Evolutionary conservation across 1,284 basidiomycete species (phyloP).

Genomic region (Sporisorium iseilematis-ciliati): DNA sequence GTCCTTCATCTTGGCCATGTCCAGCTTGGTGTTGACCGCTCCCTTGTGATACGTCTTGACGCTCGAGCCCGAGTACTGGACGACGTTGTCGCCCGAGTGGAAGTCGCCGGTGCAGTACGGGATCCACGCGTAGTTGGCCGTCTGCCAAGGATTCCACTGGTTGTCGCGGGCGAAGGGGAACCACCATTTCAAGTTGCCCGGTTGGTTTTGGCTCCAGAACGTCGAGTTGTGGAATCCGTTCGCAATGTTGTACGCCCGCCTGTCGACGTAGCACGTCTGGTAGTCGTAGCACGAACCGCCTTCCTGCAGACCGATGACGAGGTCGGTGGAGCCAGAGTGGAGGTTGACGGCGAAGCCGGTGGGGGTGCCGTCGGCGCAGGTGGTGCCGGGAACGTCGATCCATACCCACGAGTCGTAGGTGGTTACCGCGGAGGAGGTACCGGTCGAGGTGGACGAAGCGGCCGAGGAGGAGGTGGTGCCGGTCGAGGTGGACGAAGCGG

Average conservation of each 20-base stretch:
- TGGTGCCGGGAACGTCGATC: conserved; percentile 34
- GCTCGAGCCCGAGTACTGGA: conserved; percentile 17
- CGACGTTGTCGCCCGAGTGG: conserved; percentile 31
- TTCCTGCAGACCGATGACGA: conserved; percentile 27
- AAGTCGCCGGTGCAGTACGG: conserved; percentile 46
- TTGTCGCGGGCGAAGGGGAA: conserved; percentile 32
- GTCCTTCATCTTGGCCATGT: conserved; percentile 21
- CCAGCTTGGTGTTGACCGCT: conserved; percentile 17
- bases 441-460: neutral
- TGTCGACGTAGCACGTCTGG: conserved; percentile 19
- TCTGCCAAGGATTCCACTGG: conserved; percentile 27
- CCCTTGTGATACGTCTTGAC: conserved; percentile 20
- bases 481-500: neutral
- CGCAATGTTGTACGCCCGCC: conserved; percentile 28
- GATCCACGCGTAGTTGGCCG: conserved; percentile 28
- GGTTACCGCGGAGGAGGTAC: neutral
- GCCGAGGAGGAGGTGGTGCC: no score
- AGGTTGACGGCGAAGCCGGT: conserved; percentile 40
- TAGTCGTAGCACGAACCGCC: conserved; percentile 43
- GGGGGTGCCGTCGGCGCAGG: conserved; percentile 25
- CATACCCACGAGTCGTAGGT: conserved; percentile 25
- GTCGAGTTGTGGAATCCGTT: conserved; percentile 18
- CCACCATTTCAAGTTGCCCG: conserved; percentile 17
- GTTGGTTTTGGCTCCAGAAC: conserved; percentile 20
- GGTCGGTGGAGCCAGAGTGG: conserved; percentile 20